These are phyloP conservation scores for Brassica incana DNA, from an alignment of 345 rosid genomes.

Conservation along the genomic window DNA sequence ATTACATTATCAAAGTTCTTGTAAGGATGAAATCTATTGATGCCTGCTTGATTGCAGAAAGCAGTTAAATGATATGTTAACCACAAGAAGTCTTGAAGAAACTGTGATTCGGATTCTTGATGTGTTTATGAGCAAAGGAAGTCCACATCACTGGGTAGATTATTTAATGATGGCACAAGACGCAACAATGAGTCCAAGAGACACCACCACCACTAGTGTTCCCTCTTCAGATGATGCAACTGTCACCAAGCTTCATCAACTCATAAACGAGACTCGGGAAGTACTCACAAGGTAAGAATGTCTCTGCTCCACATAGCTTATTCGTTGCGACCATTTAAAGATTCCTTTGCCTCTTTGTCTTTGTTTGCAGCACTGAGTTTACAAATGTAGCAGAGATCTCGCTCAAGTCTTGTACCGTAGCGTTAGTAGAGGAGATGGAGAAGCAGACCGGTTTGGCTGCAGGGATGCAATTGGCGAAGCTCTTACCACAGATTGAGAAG, in stretches of 20 bases:
- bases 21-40: not conserved
- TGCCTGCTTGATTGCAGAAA: constrained; percentile 50
- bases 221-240: constrained; percentile 38
- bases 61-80: constrained; percentile 69
- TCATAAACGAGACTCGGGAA: constrained; percentile 72
- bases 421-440: constrained; percentile 59
- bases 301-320: not conserved
- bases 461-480: constrained; percentile 75
- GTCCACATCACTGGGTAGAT: constrained; percentile 77
- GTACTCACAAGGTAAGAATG: constrained; percentile 70
- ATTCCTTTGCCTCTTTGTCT: not conserved
- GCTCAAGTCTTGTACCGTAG: constrained; percentile 52
- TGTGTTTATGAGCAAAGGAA: constrained; percentile 71
- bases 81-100: constrained; percentile 50
- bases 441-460: constrained; percentile 44
- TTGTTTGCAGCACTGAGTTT: constrained; percentile 72
- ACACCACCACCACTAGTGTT: constrained; percentile 29
- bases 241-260: constrained; percentile 62
- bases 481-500: constrained; percentile 73
- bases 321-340: not conserved
- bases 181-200: constrained; percentile 24
- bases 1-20: constrained; percentile 1
- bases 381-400: constrained; percentile 58
- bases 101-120: constrained; percentile 68
- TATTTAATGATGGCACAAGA: constrained; percentile 82